Conservation (phyloP, 306 rosid species). For the Fragaria vesca region DNA sequence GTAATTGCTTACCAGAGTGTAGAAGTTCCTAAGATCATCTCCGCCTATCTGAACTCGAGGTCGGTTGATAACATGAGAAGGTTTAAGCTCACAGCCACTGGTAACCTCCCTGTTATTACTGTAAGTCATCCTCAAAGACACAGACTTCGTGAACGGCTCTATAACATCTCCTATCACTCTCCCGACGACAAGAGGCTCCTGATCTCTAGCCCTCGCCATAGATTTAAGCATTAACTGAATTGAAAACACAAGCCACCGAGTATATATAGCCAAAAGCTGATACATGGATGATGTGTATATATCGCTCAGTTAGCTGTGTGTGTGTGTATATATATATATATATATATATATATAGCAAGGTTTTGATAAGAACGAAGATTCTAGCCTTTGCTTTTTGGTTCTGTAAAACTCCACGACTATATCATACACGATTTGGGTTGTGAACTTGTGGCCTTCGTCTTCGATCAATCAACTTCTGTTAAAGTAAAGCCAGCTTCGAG, state of each 20-base stretch:
- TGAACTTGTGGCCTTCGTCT: neutral
- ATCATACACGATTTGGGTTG: neutral
- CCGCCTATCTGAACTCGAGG: conserved; percentile 56
- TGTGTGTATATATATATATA: neutral
- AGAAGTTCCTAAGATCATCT: conserved; percentile 50
- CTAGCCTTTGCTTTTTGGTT: too few relatives aligned
- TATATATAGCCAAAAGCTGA: neutral
- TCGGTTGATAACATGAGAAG: conserved; percentile 44
- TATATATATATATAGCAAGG: neutral
- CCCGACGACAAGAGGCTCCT: conserved; percentile 56
- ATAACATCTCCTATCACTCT: conserved; percentile 56
- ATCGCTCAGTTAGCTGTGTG: neutral
- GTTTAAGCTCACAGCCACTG: conserved; percentile 57
- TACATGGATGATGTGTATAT: neutral
- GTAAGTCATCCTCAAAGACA: conserved; percentile 38
- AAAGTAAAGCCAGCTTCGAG: neutral
- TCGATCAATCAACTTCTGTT: neutral
- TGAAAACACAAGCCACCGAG: neutral
- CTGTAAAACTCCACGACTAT: too few relatives aligned
- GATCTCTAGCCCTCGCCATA: conserved; percentile 34
- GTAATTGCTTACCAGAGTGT: conserved; percentile 40
- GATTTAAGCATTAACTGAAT: neutral
- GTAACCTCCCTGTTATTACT: conserved; percentile 31
- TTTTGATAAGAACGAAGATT: too few relatives aligned
- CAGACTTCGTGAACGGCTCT: conserved; percentile 43